Evolutionary conservation across 2,329 filamentous ascomycete genomes (phyloP).

Genomic region (Simplicillium aogashimaense): DNA sequence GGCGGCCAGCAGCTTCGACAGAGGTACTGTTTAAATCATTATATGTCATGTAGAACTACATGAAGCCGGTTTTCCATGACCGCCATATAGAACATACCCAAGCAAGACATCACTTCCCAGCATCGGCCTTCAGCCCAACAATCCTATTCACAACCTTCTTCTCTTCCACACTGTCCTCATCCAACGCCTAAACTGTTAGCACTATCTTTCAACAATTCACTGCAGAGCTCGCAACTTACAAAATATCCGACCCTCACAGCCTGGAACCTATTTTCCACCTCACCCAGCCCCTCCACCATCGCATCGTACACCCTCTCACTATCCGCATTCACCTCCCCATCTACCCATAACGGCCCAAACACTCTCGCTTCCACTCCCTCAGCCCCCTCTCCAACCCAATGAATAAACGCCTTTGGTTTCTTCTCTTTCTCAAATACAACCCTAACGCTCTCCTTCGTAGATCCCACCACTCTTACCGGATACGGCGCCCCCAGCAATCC

Average conservation of each 20-base stretch:
- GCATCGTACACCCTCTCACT: slow-evolving; percentile 58
- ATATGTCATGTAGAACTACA: too few relatives aligned
- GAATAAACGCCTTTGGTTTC: slow-evolving; percentile 74
- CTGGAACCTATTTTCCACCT: slow-evolving; percentile 93
- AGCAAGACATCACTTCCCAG: too few relatives aligned
- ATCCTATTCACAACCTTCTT: slow-evolving; percentile 84
- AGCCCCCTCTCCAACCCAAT: slow-evolving; percentile 69
- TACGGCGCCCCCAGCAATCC: slow-evolving; percentile 59
- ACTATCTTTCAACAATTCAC: neutral
- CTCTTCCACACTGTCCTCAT: slow-evolving; percentile 69
- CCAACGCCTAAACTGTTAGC: slow-evolving; percentile 44
- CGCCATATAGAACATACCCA: too few relatives aligned
- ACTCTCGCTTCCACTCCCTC: slow-evolving; percentile 67
- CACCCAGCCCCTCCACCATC: slow-evolving; percentile 57
- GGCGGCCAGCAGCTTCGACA: too few relatives aligned
- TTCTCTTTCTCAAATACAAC: slow-evolving; percentile 58
- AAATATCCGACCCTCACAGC: slow-evolving; percentile 84
- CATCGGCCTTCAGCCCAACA: slow-evolving; percentile 82
- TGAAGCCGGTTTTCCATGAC: too few relatives aligned
- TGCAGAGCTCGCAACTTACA: slow-evolving; percentile 27
- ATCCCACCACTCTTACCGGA: slow-evolving; percentile 55
- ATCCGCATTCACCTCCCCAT: slow-evolving; percentile 67
- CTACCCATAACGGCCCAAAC: slow-evolving; percentile 78
- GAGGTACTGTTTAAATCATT: too few relatives aligned
- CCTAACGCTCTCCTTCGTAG: slow-evolving; percentile 55